phyloP scores from a whole-genome alignment of 345 rosid species.

The Anacardium occidentale region DNA sequence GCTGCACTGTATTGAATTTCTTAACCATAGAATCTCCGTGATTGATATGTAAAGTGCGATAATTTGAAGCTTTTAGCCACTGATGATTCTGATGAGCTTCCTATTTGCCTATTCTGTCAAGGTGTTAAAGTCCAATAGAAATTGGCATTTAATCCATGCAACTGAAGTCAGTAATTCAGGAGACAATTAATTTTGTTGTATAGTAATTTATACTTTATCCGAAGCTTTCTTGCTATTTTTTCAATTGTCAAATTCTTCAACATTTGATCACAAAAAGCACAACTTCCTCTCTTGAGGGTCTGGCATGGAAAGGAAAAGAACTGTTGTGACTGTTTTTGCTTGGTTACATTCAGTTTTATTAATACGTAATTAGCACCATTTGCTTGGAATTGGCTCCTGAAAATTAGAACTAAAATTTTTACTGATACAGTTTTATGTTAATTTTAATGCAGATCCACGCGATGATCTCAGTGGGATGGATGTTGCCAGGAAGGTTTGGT shows the following conservation, averaged over 20 bases:
- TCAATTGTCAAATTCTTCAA: background rate
- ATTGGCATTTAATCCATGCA: background rate
- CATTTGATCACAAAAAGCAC: background rate
- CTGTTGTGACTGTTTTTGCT: background rate
- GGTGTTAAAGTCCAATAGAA: background rate
- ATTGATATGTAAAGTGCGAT: background rate
- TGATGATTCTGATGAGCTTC: background rate
- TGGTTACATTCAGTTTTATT: background rate
- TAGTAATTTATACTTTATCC: background rate
- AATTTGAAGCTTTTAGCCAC: constrained; percentile 6
- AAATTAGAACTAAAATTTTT: constrained; percentile 1
- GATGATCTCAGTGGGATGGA: constrained; percentile 97
- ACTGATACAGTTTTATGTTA: background rate
- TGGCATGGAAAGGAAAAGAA: constrained; percentile 8
- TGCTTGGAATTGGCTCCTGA: background rate
- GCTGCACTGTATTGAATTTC: background rate
- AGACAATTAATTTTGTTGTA: background rate
- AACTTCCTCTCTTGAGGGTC: background rate
- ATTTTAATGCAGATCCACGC: constrained; percentile 73
- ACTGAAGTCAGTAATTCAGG: background rate
- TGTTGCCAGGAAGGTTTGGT: constrained; percentile 87
- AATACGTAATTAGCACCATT: background rate
- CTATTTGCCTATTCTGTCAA: too few relatives aligned
- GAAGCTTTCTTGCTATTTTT: background rate
- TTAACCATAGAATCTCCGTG: background rate